phyloP scores from a whole-genome alignment of 345 rosid genomes.

The Linum usitatissimum region DNA sequence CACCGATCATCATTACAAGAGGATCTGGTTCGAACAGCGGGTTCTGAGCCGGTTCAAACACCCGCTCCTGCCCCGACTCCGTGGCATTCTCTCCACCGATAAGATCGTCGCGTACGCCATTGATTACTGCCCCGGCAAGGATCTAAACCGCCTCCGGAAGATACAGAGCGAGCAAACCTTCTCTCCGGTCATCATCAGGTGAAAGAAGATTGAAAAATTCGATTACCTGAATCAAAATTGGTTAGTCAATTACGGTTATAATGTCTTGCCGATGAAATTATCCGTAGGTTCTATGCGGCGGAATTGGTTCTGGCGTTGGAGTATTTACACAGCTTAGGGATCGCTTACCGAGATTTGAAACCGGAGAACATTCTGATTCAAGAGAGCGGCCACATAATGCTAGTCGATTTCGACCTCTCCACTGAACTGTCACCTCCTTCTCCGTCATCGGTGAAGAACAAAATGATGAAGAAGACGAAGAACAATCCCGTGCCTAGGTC shows the following conservation, averaged over 20 bases:
- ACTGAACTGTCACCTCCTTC: conserved; percentile 41
- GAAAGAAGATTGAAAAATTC: no score
- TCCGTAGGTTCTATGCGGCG: conserved; percentile 54
- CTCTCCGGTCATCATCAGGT: conserved; percentile 65
- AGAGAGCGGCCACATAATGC: conserved; percentile 80
- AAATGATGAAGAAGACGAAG: neutral
- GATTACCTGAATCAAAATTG: neutral
- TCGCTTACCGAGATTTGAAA: conserved; percentile 76
- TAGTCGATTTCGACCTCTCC: conserved; percentile 90
- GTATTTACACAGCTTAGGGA: conserved; percentile 58
- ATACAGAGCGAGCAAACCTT: conserved; percentile 74
- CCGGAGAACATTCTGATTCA: conserved; percentile 85
- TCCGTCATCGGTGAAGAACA: conserved; percentile 10
- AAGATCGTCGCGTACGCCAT: conserved; percentile 74
- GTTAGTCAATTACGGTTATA: neutral
- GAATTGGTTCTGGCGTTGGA: conserved; percentile 73
- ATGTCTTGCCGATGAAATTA: no score
- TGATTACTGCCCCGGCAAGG: conserved; percentile 77
- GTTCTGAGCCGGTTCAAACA: conserved; percentile 50
- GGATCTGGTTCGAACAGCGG: conserved; percentile 57
- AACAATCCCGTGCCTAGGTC: neutral
- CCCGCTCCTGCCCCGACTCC: conserved; percentile 67
- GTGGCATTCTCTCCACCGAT: conserved; percentile 53
- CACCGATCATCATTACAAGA: conserved; percentile 34
- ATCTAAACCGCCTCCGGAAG: conserved; percentile 42